Conservation (phyloP, 129 eudicot species). For the Flaveria robusta region DNA sequence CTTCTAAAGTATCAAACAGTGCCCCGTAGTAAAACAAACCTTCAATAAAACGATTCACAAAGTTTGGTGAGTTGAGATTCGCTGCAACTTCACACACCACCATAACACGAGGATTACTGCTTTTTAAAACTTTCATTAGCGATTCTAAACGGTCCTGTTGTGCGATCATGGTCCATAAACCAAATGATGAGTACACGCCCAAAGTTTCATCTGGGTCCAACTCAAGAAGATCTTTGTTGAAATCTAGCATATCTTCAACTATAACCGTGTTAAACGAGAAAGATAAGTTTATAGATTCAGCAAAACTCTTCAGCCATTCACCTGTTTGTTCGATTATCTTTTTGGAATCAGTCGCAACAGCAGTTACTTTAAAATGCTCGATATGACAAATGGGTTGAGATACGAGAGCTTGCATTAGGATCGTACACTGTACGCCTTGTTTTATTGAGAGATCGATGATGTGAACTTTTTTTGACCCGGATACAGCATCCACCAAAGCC, state of each 20-base stretch:
- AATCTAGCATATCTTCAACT: conserved; percentile 36
- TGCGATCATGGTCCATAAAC: conserved; percentile 39
- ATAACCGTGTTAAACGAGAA: conserved; percentile 35
- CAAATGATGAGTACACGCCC: conserved; percentile 33
- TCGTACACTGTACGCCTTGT: conserved; percentile 38
- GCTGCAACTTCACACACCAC: conserved; percentile 47
- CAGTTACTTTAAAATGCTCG: conserved; percentile 45
- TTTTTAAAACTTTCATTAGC: conserved; percentile 46
- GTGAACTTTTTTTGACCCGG: conserved; percentile 35
- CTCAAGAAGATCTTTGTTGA: conserved; percentile 36
- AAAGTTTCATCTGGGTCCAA: conserved; percentile 38
- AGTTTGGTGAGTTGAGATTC: conserved; percentile 55
- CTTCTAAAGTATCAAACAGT: conserved; percentile 46
- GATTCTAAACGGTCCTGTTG: conserved; percentile 40
- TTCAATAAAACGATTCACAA: conserved; percentile 61
- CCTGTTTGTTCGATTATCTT: conserved; percentile 31
- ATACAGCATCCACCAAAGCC: conserved; percentile 40
- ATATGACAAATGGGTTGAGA: conserved; percentile 29
- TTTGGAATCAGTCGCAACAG: conserved; percentile 26
- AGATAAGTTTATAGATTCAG: conserved; percentile 33
- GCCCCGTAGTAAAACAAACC: conserved; percentile 54
- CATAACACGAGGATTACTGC: conserved; percentile 49
- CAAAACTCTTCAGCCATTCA: conserved; percentile 38
- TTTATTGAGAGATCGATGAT: conserved; percentile 40
- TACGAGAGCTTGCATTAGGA: conserved; percentile 49